Evolutionary conservation across 768 basidiomycete species (phyloP), one percentile per base, ranked within the genome.

Genomic region (Porphyrellus cyaneotinctus): DNA sequence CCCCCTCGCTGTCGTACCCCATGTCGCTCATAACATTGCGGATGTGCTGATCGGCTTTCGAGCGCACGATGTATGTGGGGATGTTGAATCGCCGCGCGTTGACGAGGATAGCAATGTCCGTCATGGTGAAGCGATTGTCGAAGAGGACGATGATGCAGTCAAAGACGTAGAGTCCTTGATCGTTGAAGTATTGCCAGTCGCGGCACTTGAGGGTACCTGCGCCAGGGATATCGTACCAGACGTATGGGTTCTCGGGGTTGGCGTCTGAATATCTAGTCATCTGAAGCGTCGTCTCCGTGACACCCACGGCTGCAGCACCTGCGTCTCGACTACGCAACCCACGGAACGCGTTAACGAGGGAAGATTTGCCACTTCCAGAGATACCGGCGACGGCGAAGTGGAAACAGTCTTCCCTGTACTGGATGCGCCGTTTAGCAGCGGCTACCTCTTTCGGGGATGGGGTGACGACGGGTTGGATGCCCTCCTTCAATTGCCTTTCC

Each of bases 261-360:
- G 52, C 32, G 17, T 64, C 61, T 0, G 48, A 6, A 42, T 64
- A 61, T 22, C 62, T 43, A 23, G 47, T 51, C 47, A 54, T 49
- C 6, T 20, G 24, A 14, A 56, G 54, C 0, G 62, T 64, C 20
- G 59, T 61, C 50, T 64, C 62, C 0, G 47, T 54, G 30, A 63
- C 52, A 0, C 62, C 62, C 0, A 57, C 58, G 13, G 62, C 59
- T 2, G 59, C 62, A 20, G 56, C 50, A 41, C 56, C 54, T 0
- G 47, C 18, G 2, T 64, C 59, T 26, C 44, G 43, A 43, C 58
- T 64, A 10, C 53, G 55, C 31, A 72, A 32, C 9, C 72, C 70
- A 7, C 72, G 69, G 39, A 73, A 63, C 3, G 72, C 64, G 51
- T 73, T 72, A n/a, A 73, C 63, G 13, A 73, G 59, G 11, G 72